Conservation (phyloP, 768 basidiomycete genomes). For the Podaxis pistillaris region DNA sequence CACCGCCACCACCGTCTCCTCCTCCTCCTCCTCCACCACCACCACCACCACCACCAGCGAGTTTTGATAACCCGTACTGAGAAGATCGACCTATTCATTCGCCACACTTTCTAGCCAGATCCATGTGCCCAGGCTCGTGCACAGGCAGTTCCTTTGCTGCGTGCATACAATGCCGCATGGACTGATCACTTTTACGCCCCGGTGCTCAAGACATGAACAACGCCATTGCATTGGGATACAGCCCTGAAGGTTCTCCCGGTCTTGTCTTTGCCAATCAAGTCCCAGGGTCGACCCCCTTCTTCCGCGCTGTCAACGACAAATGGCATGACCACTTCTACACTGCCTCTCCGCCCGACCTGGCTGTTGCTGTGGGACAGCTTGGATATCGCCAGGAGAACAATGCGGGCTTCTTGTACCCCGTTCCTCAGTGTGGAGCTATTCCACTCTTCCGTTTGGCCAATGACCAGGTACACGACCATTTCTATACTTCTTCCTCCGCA, state of each 20-base stretch:
- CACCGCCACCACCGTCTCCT: neutral
- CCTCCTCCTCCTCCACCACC: neutral
- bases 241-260: neutral
- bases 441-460: neutral
- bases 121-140: neutral
- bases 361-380: neutral
- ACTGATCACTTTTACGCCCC: neutral
- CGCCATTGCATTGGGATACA: neutral
- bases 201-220: slow-evolving; percentile 1
- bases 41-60: too few species aligned
- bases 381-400: neutral
- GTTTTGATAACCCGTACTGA: neutral
- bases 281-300: neutral
- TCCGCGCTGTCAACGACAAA: neutral
- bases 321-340: slow-evolving; percentile 7
- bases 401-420: neutral
- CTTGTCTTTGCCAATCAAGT: neutral
- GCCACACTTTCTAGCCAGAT: neutral
- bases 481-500: neutral
- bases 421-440: neutral
- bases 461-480: neutral
- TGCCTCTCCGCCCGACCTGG: neutral
- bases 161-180: neutral
- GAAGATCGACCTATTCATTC: neutral
- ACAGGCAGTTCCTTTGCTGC: neutral